Evolutionary conservation across 2,329 filamentous ascomycete genomes (phyloP), one percentile per base, ranked within the genome.

Genomic region (Herpomyces periplanetae): DNA sequence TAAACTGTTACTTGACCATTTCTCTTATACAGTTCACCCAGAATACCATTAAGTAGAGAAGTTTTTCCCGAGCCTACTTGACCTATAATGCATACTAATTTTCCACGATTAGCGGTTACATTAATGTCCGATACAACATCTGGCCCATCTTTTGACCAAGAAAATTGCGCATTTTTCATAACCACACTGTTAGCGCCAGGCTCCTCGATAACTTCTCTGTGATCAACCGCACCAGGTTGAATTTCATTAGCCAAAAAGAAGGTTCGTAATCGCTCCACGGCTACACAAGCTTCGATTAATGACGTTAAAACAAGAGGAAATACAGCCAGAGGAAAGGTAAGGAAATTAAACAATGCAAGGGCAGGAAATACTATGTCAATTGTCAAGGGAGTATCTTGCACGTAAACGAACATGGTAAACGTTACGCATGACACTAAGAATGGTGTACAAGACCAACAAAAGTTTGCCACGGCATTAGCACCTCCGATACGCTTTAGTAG

Each of bases 401-500:
- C 84, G 27, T 85, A 47, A 13, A 91, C 80, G 30, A 85, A 96
- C 12, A 91, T 64, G 5, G 68, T 60, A 33, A 96, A 96, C 0
- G 80, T 96, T 5, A 66, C 69, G 44, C 80, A 96, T 1, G 80
- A 91, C 3, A 96, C 84, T 19, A 96, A 51, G 44, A 96, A 96
- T 2, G 80, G 84, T 2, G 80, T 88, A 0, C 71, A 85, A 20
- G 64, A 84, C 80, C 80, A 96, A 6, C 75, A 88, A 31, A 96
- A 96, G 33, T 87, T 96, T 25, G 80, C 71, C 34, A 88, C 51
- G 2, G 80, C 68, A 37, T 88, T 73, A 2, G 71, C 66, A 10
- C 73, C 75, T 24, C 80, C 80, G 29, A 96, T 96, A 40, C 75
- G 88, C 26, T 80, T 63, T 22, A 96, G 49, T 11, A 84, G 96